Evolutionary conservation across 805 yeast genomes (phyloP), one percentile per base, ranked within the genome.

Genomic region (Metschnikowia amazonensis): DNA sequence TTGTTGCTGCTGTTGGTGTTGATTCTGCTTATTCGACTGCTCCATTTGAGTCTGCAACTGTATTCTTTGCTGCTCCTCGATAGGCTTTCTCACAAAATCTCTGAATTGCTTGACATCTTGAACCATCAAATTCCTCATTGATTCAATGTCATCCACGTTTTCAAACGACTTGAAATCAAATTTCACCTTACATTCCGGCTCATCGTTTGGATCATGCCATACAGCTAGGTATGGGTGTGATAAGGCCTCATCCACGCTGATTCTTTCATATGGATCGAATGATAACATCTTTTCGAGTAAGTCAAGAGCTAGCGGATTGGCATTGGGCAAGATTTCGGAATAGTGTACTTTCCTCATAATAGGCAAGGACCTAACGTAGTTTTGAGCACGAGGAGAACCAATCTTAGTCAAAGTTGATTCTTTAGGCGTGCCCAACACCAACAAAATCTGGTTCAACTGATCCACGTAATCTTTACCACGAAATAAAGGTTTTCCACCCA

Each of bases 401-500:
- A 72, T 72, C 52, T 69, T 70, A 2, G 71, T 65, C 49, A 72
- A 60, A 3, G 75, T 72, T 14, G 67, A 48, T 51, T 72, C 76
- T 43, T 83, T 79, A 10, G 98, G 98, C 2, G 97, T 88, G n/a
- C 99, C 99, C 49, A 94, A 72, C 23, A 88, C 82, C 59, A 84
- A 79, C 45, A 94, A 70, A 43, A 92, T 92, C 68, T 89, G 89
- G 60, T 87, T 86, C 60, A 94, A 73, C 65, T 94, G 99, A 63
- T 94, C 96, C 25, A 92, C 96, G 62, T 92, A 94, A 69, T 94
- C 98, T 62, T 86, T 86, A 4, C 99, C 99, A 55, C 92, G 85
- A 69, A 94, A 94, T 18, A 94, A 75, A 1, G 99, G 97, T 57
- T 80, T 80, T 0, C 97, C 90, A 2, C 96, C 96, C 16, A 94